Conservation (phyloP, 164 flowering plant genomes). For the Liquidambar formosana region DNA sequence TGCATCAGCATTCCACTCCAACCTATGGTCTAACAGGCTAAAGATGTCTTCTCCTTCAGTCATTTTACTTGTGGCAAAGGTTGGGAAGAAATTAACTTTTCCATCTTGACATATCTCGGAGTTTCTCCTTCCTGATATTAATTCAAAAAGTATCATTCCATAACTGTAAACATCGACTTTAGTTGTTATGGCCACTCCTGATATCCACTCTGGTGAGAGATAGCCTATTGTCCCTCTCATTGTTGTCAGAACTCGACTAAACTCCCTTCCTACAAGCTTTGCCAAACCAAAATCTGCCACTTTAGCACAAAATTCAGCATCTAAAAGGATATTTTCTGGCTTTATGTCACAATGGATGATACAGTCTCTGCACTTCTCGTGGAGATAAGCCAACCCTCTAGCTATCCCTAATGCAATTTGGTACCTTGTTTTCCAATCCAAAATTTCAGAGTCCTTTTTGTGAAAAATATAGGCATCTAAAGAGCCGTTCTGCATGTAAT, state of each 20-base stretch:
- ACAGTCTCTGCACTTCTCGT: constrained; percentile 53
- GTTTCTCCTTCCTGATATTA: constrained; percentile 51
- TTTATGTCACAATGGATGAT: constrained; percentile 65
- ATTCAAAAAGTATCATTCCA: constrained; percentile 56
- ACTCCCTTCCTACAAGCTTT: constrained; percentile 51
- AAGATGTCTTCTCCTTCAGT: constrained; percentile 26
- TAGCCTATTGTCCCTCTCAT: constrained; percentile 64
- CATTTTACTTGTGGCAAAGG: constrained; percentile 30
- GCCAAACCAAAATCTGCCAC: constrained; percentile 71
- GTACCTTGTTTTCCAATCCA: constrained; percentile 48
- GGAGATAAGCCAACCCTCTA: constrained; percentile 54
- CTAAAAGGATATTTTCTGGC: constrained; percentile 60
- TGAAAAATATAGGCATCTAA: constrained; percentile 37
- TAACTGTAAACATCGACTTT: constrained; percentile 63
- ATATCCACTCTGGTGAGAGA: constrained; percentile 65
- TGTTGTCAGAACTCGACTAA: constrained; percentile 55
- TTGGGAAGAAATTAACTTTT: constrained; percentile 36
- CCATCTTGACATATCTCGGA: constrained; percentile 25
- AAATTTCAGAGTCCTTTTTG: neutral
- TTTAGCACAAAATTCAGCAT: constrained; percentile 39
- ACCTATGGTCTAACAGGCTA: constrained; percentile 29
- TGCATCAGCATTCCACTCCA: constrained; percentile 33
- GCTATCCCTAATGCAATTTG: constrained; percentile 51
- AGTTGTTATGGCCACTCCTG: constrained; percentile 48
- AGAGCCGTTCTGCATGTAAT: constrained; percentile 58